phyloP scores from a whole-genome alignment of 1,139 yeast species.

The Hanseniaspora sp. region DNA sequence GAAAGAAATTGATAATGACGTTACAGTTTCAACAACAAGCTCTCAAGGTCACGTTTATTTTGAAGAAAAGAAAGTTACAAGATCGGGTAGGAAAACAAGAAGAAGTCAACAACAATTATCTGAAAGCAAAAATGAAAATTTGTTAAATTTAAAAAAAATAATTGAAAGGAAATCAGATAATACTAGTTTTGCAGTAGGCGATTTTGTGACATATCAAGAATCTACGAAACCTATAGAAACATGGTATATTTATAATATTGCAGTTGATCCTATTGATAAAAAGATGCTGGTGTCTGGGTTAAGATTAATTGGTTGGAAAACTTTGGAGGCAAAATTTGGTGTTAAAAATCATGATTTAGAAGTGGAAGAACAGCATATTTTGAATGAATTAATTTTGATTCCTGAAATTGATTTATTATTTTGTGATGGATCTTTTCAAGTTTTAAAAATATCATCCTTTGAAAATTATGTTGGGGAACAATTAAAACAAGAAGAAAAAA shows the following conservation, averaged over 20 bases:
- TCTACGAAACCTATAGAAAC: background rate
- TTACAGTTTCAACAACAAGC: background rate
- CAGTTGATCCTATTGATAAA: background rate
- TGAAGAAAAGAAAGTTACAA: background rate
- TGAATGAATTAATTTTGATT: background rate
- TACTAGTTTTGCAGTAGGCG: background rate
- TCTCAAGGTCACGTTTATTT: background rate
- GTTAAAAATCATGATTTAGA: background rate
- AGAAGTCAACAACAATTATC: background rate
- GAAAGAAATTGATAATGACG: background rate
- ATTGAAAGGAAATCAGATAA: background rate
- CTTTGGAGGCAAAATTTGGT: background rate
- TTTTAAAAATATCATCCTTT: background rate
- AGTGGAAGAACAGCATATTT: background rate
- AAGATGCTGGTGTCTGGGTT: constrained; percentile 1
- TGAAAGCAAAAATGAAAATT: background rate
- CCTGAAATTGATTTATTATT: constrained; percentile 3
- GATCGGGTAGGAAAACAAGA: background rate
- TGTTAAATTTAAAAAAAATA: background rate
- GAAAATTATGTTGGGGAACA: background rate
- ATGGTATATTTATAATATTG: constrained; percentile 8
- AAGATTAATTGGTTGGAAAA: background rate
- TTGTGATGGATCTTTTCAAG: background rate
- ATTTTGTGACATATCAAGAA: background rate
- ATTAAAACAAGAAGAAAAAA: background rate